These are phyloP conservation scores for Sugiyamaella valdiviana DNA, from an alignment of 805 yeast species.

Conservation along the genomic window DNA sequence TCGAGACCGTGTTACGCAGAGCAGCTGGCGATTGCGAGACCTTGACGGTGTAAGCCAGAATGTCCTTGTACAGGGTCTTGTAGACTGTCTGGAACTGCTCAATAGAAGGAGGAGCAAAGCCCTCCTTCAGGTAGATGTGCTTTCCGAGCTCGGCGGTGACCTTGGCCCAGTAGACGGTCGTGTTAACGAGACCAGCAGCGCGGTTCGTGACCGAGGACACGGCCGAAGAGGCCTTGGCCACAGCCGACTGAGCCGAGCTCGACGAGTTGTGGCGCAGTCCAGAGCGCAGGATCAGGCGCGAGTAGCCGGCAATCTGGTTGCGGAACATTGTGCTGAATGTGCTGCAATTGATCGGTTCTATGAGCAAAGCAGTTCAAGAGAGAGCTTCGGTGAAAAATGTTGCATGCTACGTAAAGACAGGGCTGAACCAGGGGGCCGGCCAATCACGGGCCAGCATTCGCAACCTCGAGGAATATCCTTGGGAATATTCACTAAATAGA, in stretches of 20 bases:
- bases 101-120: constrained; percentile 81
- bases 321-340: constrained; percentile 5
- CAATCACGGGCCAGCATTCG: background rate
- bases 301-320: constrained; percentile 5
- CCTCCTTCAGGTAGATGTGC: constrained; percentile 85
- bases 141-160: constrained; percentile 60
- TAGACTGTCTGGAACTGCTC: constrained; percentile 74
- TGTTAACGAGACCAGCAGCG: constrained; percentile 42
- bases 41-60: constrained; percentile 28
- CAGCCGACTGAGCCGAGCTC: constrained; percentile 15
- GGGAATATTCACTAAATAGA: background rate
- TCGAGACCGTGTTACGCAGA: constrained; percentile 41
- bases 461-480: background rate
- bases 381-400: background rate
- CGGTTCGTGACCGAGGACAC: constrained; percentile 25
- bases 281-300: constrained; percentile 4
- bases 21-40: constrained; percentile 52
- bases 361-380: background rate
- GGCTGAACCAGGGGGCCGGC: too few species aligned
- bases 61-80: constrained; percentile 44
- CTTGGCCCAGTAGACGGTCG: constrained; percentile 72
- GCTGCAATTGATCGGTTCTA: background rate
- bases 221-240: constrained; percentile 37
- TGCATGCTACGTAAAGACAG: too few species aligned
- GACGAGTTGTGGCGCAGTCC: constrained; percentile 9